A percentile compares a stretch with the other conserved stretches of the same genome.
Conservation (phyloP, 257 asterid genomes). For the Striga asiatica region DNA sequence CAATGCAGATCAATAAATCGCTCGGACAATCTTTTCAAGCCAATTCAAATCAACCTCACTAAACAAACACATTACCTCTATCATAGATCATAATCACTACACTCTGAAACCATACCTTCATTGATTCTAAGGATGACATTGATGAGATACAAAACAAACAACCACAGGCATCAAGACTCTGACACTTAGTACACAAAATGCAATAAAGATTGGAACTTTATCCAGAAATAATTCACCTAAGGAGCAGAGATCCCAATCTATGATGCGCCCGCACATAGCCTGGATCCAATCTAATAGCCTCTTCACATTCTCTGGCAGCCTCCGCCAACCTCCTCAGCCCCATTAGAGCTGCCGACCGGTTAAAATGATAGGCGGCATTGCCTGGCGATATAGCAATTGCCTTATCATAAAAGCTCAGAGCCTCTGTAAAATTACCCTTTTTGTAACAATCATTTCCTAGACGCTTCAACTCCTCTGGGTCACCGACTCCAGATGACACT, state of each 20-base stretch:
- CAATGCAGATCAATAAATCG: slow-evolving; percentile 17
- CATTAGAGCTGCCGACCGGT: slow-evolving; percentile 76
- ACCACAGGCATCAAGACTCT: no score
- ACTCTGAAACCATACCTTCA: slow-evolving; percentile 7
- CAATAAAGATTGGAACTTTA: no score
- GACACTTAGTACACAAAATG: no score
- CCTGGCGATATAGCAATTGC: slow-evolving; percentile 60
- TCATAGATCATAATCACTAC: slow-evolving; percentile 15
- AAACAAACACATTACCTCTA: slow-evolving; percentile 8
- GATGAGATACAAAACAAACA: not conserved
- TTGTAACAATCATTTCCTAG: slow-evolving; percentile 63
- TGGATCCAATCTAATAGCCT: slow-evolving; percentile 85
- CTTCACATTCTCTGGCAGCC: slow-evolving; percentile 75
- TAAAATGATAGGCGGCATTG: slow-evolving; percentile 65
- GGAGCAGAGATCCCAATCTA: slow-evolving; percentile 51
- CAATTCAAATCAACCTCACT: slow-evolving; percentile 12
- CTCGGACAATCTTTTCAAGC: slow-evolving; percentile 7
- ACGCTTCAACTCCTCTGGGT: slow-evolving; percentile 82
- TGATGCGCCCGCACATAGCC: slow-evolving; percentile 73
- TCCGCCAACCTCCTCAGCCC: slow-evolving; percentile 47
- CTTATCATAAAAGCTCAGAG: slow-evolving; percentile 60
- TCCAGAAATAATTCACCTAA: no score
- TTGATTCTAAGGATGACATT: no score
- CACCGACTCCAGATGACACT: slow-evolving; percentile 18
- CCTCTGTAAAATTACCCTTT: slow-evolving; percentile 57